Evolutionary conservation across 345 rosid species (phyloP).

Genomic region (Brassica nigra): DNA sequence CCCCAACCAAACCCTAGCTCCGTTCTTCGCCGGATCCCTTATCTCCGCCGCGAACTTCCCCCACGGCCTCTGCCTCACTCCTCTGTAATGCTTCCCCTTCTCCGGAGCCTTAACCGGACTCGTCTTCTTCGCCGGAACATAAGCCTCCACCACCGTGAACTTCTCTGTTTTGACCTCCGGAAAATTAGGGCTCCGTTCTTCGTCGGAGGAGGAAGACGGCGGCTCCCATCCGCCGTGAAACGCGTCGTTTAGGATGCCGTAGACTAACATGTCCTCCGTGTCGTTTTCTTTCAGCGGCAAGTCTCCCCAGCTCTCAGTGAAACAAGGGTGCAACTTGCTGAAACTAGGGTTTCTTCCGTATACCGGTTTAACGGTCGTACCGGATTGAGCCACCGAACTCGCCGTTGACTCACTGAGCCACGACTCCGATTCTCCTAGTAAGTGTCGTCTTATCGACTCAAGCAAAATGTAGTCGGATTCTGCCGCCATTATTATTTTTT

Average conservation of each 20-base stretch:
- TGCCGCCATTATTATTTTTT: background rate
- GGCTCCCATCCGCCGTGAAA: slow-evolving; percentile 81
- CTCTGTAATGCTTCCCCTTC: slow-evolving; percentile 85
- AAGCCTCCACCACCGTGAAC: slow-evolving; percentile 2
- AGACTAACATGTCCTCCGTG: slow-evolving; percentile 86
- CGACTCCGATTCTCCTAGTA: slow-evolving; percentile 51
- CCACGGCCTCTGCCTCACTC: slow-evolving; percentile 99
- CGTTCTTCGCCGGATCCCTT: slow-evolving; percentile 95
- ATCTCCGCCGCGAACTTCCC: slow-evolving; percentile 99
- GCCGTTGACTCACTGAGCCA: slow-evolving; percentile 24
- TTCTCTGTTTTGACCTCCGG: slow-evolving; percentile 42
- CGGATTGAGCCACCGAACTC: slow-evolving; percentile 23
- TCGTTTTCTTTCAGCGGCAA: slow-evolving; percentile 79
- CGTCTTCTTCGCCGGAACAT: slow-evolving; percentile 29
- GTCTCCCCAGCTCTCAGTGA: slow-evolving; percentile 91
- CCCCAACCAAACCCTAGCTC: slow-evolving; percentile 98
- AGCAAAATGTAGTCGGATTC: slow-evolving; percentile 56
- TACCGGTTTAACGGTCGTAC: slow-evolving; percentile 33
- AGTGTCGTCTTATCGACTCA: slow-evolving; percentile 57
- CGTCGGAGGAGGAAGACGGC: slow-evolving; percentile 28
- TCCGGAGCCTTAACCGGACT: slow-evolving; percentile 28
- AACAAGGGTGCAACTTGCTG: slow-evolving; percentile 67
- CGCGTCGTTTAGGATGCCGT: slow-evolving; percentile 72
- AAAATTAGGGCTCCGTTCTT: slow-evolving; percentile 14
- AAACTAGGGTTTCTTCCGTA: slow-evolving; percentile 70